phyloP scores from a whole-genome alignment of 345 rosid species.

The Ricinus communis region DNA sequence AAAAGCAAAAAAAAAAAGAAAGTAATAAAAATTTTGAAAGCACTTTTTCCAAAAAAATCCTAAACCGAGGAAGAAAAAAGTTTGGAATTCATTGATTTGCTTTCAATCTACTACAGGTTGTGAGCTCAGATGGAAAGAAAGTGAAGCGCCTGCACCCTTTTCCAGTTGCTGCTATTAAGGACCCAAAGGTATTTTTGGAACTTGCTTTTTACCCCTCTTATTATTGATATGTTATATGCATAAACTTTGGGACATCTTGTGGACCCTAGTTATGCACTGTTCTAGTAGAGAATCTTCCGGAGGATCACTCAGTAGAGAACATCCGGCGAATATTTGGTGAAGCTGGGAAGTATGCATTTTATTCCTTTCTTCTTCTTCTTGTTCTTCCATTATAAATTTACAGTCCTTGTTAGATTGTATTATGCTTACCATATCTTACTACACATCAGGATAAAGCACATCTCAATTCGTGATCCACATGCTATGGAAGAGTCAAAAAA shows the following conservation, averaged over 20 bases:
- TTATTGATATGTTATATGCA: background rate
- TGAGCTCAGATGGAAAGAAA: constrained; percentile 76
- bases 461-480: constrained; percentile 57
- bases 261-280: constrained; percentile 72
- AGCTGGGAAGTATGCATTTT: constrained; percentile 68
- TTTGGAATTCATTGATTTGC: background rate
- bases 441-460: constrained; percentile 54
- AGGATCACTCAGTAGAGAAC: constrained; percentile 75
- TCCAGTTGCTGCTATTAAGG: constrained; percentile 58
- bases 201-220: constrained; percentile 1
- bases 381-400: background rate
- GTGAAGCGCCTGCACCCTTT: constrained; percentile 70
- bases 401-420: constrained; percentile 15
- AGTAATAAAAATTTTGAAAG: too few relatives aligned
- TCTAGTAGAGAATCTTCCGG: constrained; percentile 91
- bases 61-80: too few relatives aligned
- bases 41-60: too few relatives aligned
- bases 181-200: constrained; percentile 62
- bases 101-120: constrained; percentile 45
- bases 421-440: constrained; percentile 1
- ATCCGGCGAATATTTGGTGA: constrained; percentile 58
- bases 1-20: too few relatives aligned
- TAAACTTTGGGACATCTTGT: constrained; percentile 30
- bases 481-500: constrained; percentile 57
- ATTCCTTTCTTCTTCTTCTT: constrained; percentile 4